Conservation (phyloP, 169 alveolate species). For the Fabrea salina region DNA sequence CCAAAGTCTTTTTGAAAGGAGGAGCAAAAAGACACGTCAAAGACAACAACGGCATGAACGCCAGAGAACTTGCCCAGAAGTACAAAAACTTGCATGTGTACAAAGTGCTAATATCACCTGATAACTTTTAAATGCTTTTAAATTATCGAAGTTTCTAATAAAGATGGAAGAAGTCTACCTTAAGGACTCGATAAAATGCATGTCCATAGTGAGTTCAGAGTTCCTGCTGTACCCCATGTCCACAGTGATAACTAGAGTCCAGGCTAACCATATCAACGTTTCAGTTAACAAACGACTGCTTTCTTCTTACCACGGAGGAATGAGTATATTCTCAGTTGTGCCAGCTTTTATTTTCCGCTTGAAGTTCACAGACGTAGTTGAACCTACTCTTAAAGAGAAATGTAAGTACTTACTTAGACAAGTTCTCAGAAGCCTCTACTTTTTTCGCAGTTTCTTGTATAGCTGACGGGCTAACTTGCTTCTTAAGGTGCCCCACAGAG, state of each 20-base stretch:
- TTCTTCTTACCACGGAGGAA: conserved; percentile 2
- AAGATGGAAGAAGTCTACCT: neutral
- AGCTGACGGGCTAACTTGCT: neutral
- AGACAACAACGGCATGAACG: neutral
- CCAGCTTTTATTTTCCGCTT: conserved; percentile 10
- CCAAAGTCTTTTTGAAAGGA: neutral
- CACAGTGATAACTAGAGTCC: neutral
- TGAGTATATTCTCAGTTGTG: neutral
- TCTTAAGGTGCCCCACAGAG: conserved; percentile 17
- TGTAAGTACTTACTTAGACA: neutral
- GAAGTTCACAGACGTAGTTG: neutral
- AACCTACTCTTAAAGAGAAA: neutral
- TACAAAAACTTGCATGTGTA: neutral
- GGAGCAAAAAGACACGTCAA: neutral
- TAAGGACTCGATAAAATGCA: neutral
- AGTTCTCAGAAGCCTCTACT: neutral
- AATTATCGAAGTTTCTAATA: too few relatives aligned
- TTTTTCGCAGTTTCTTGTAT: neutral
- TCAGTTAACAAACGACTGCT: neutral
- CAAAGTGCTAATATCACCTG: too few relatives aligned
- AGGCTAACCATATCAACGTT: neutral
- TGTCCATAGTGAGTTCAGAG: neutral
- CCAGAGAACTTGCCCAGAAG: neutral
- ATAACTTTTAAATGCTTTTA: too few relatives aligned
- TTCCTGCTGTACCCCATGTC: neutral